These are phyloP conservation scores for Davidsoniella virescens DNA, from an alignment of 2,329 filamentous ascomycete genomes.

Conservation along the genomic window DNA sequence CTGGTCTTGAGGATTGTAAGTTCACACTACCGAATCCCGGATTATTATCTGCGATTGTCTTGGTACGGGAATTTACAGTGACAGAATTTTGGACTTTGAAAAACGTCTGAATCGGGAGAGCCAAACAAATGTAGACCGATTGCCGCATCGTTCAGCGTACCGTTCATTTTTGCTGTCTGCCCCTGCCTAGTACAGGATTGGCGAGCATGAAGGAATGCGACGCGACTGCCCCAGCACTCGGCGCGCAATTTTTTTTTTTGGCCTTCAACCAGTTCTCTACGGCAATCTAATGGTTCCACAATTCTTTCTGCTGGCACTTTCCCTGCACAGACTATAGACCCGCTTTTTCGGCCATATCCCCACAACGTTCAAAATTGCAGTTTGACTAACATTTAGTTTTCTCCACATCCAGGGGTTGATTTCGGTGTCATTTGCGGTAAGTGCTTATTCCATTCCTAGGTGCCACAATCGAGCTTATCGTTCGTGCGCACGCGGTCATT, in stretches of 20 bases:
- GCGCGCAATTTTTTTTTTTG: no score
- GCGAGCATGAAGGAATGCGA: not conserved
- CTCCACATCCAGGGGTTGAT: slow-evolving; percentile 46
- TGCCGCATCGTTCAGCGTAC: no score
- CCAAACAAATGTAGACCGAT: no score
- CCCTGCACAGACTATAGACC: no score
- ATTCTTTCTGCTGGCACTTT: no score
- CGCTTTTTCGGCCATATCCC: no score
- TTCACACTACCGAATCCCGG: not conserved
- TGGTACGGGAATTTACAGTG: not conserved
- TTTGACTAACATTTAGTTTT: slow-evolving; percentile 10
- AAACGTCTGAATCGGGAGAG: no score
- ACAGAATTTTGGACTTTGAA: not conserved
- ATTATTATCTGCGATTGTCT: no score
- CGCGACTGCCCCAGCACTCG: no score
- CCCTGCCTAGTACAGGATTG: slow-evolving; percentile 2
- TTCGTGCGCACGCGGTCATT: not conserved
- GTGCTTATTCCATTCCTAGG: not conserved
- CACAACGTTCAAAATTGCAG: no score
- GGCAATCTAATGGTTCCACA: not conserved
- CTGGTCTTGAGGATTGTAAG: slow-evolving; percentile 14
- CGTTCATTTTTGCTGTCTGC: not conserved
- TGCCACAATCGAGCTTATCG: not conserved
- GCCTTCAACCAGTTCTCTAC: not conserved
- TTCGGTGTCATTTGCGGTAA: slow-evolving; percentile 71